Evolutionary conservation across 1,139 yeast species (phyloP).

Genomic region (Zygotorulaspora mrakii): DNA sequence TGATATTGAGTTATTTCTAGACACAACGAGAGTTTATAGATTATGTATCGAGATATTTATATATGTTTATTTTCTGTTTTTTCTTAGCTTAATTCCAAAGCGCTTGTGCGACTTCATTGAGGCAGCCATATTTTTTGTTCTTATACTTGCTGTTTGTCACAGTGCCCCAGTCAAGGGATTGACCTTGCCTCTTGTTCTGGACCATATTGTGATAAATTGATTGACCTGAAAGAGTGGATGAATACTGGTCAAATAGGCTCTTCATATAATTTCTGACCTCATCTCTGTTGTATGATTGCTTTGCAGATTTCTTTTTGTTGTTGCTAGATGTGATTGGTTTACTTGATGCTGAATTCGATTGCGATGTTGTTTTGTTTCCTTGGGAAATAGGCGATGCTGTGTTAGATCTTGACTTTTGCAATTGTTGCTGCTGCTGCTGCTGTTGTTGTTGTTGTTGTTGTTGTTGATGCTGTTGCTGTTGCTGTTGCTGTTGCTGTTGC

Average conservation of each 20-base stretch:
- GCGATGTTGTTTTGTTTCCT: slow-evolving; percentile 1
- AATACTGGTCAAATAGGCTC: slow-evolving; percentile 20
- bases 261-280: slow-evolving; percentile 29
- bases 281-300: slow-evolving; percentile 30
- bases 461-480: slow-evolving; percentile 5
- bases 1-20: background rate
- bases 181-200: slow-evolving; percentile 9
- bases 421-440: slow-evolving; percentile 1
- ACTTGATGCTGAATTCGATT: slow-evolving; percentile 2
- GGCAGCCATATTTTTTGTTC: slow-evolving; percentile 31
- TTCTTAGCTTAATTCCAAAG: slow-evolving; percentile 18
- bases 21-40: background rate
- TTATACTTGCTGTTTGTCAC: slow-evolving; percentile 28
- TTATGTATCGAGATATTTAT: slow-evolving; percentile 1
- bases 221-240: slow-evolving; percentile 7
- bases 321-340: slow-evolving; percentile 3
- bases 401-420: slow-evolving; percentile 2
- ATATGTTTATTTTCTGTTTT: slow-evolving; percentile 5
- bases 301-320: slow-evolving; percentile 12
- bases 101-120: slow-evolving; percentile 29
- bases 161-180: slow-evolving; percentile 33
- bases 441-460: slow-evolving; percentile 5
- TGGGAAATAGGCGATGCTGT: slow-evolving; percentile 4
- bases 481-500: slow-evolving; percentile 1
- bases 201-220: slow-evolving; percentile 10